These are phyloP conservation scores for Chrysanthemum lavandulifolium DNA, from an alignment of 129 eudicot genomes.

Conservation along the genomic window DNA sequence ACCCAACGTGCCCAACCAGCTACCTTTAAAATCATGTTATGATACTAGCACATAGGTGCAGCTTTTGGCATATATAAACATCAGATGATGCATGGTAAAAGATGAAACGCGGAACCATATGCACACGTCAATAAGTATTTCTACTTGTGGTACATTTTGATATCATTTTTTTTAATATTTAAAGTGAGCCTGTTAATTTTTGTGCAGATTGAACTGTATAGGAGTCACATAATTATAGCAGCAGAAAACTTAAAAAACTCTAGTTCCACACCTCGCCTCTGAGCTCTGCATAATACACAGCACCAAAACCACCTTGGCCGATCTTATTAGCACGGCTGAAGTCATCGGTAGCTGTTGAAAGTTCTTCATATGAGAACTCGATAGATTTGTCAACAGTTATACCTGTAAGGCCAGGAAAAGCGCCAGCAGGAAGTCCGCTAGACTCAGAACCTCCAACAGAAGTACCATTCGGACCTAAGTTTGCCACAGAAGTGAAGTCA, in stretches of 20 bases:
- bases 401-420: slow-evolving; percentile 64
- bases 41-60: too few relatives aligned
- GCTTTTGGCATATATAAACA: too few relatives aligned
- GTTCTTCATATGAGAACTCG: slow-evolving; percentile 95
- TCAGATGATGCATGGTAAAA: too few relatives aligned
- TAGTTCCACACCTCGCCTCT: slow-evolving; percentile 88
- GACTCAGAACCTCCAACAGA: slow-evolving; percentile 39
- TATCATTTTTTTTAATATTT: too few relatives aligned
- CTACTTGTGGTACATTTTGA: too few relatives aligned
- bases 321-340: slow-evolving; percentile 87
- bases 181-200: not conserved
- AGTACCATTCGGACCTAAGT: slow-evolving; percentile 35
- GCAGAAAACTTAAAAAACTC: slow-evolving; percentile 1
- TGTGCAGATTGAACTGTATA: slow-evolving; percentile 6
- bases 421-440: slow-evolving; percentile 42
- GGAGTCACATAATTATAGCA: slow-evolving; percentile 10
- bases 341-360: slow-evolving; percentile 76
- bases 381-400: slow-evolving; percentile 93
- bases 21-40: too few relatives aligned
- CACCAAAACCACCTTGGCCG: slow-evolving; percentile 99
- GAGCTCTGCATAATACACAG: slow-evolving; percentile 96
- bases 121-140: too few relatives aligned
- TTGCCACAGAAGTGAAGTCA: slow-evolving; percentile 15
- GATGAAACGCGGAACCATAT: too few relatives aligned
- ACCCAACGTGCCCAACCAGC: too few relatives aligned